Percentiles rank a stretch among this genome's conserved stretches.
These are phyloP conservation scores for Solanum hybrid DNA, from an alignment of 305 asterid genomes.

Conservation along the genomic window DNA sequence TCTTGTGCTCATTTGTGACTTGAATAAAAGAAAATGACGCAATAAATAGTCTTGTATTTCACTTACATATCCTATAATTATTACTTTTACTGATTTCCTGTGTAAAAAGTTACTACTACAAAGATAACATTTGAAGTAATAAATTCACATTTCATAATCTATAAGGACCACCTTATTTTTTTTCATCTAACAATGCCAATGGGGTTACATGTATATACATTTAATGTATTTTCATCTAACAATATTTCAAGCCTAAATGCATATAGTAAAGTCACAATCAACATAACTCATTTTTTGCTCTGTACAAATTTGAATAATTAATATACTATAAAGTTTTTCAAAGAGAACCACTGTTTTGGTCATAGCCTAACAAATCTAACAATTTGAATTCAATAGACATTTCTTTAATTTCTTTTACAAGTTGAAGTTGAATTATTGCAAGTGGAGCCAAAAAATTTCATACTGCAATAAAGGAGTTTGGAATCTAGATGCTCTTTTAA, in stretches of 20 bases:
- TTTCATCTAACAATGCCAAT: background rate
- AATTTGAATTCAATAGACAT: background rate
- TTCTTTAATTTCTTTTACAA: background rate
- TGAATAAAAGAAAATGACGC: background rate
- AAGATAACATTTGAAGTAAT: background rate
- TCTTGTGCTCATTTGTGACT: background rate
- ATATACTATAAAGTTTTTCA: background rate
- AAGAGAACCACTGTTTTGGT: background rate
- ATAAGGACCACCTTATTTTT: background rate
- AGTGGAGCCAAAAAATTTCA: background rate
- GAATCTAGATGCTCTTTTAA: background rate
- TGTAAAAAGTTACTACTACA: background rate
- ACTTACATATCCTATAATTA: background rate
- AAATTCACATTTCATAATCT: background rate
- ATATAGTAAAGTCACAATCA: background rate
- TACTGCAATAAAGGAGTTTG: background rate
- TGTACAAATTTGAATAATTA: background rate
- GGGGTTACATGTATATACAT: background rate
- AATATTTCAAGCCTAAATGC: background rate
- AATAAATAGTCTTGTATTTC: background rate
- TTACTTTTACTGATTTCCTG: background rate
- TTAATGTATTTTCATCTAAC: background rate
- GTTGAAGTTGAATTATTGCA: constrained; percentile 1
- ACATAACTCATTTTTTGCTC: background rate
- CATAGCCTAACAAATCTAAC: background rate